Conservation (phyloP, 2,329 filamentous ascomycete genomes). For the Cryphonectria radicalis region DNA sequence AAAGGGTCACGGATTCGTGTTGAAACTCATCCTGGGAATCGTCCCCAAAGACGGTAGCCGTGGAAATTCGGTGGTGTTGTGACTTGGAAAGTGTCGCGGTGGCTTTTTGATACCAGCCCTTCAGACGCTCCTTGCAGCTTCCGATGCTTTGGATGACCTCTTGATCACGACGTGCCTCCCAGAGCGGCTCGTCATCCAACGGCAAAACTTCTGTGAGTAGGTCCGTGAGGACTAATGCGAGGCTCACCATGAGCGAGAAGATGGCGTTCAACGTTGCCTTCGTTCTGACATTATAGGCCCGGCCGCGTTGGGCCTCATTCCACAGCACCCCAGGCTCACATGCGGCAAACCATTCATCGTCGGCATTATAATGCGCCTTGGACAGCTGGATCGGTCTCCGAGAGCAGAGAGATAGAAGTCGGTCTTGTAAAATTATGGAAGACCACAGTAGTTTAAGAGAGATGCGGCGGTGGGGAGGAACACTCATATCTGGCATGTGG, state of each 20-base stretch:
- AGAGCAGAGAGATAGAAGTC: constrained; percentile 41
- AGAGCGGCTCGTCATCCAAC: constrained; percentile 46
- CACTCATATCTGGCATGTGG: background rate
- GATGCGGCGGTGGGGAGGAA: background rate
- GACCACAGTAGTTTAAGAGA: constrained; percentile 44
- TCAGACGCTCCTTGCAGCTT: constrained; percentile 43
- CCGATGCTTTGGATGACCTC: constrained; percentile 40
- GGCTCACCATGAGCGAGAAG: constrained; percentile 49
- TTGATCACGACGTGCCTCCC: constrained; percentile 40
- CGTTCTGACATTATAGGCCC: constrained; percentile 50
- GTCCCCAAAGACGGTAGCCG: constrained; percentile 28
- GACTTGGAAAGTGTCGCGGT: constrained; percentile 45
- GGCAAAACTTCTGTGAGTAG: constrained; percentile 51
- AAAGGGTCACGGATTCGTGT: constrained; percentile 49
- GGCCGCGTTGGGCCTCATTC: constrained; percentile 48
- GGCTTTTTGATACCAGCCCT: constrained; percentile 46
- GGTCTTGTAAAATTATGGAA: constrained; percentile 43
- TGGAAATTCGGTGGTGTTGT: constrained; percentile 38
- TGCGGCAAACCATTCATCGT: constrained; percentile 45
- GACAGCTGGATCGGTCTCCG: constrained; percentile 42
- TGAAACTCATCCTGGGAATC: constrained; percentile 36
- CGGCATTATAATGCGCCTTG: constrained; percentile 34
- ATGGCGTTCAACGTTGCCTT: constrained; percentile 51
- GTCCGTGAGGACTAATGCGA: constrained; percentile 52
- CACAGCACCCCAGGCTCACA: constrained; percentile 34